phyloP scores from a whole-genome alignment of 352 stramenopile genomes.

The Ophiocytium majus region DNA sequence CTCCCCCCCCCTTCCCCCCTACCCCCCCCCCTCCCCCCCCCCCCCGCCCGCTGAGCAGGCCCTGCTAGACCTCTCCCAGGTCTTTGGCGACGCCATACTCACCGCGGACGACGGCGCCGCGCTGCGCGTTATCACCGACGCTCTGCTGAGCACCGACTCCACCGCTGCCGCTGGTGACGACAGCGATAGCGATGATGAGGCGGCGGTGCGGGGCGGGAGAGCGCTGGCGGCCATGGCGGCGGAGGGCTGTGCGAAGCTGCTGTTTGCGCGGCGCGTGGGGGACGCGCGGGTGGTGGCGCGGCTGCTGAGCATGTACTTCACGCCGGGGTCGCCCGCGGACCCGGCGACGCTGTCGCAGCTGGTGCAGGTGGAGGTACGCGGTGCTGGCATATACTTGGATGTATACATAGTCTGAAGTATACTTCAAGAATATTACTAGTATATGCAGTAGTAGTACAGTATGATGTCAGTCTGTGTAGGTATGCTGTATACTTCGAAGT shows the following conservation, averaged over 20 bases:
- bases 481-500: too few species aligned
- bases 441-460: too few species aligned
- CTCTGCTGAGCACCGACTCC: neutral
- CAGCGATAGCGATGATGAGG: neutral
- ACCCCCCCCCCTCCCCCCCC: too few species aligned
- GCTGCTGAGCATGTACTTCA: constrained; percentile 14
- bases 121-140: neutral
- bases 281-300: neutral
- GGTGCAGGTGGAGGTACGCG: neutral
- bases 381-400: neutral
- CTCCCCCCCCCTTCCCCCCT: too few species aligned
- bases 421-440: too few species aligned
- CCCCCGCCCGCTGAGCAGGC: neutral
- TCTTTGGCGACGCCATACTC: neutral
- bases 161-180: neutral
- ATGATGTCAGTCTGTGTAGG: too few species aligned
- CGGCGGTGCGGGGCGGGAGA: neutral
- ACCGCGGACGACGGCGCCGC: neutral
- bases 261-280: neutral
- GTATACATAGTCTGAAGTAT: too few species aligned
- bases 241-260: constrained; percentile 18
- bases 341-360: neutral
- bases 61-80: neutral
- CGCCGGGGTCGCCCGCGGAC: constrained; percentile 9
- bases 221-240: neutral